Evolutionary conservation across 768 basidiomycete genomes (phyloP).

Genomic region (Psilocybe sp.): DNA sequence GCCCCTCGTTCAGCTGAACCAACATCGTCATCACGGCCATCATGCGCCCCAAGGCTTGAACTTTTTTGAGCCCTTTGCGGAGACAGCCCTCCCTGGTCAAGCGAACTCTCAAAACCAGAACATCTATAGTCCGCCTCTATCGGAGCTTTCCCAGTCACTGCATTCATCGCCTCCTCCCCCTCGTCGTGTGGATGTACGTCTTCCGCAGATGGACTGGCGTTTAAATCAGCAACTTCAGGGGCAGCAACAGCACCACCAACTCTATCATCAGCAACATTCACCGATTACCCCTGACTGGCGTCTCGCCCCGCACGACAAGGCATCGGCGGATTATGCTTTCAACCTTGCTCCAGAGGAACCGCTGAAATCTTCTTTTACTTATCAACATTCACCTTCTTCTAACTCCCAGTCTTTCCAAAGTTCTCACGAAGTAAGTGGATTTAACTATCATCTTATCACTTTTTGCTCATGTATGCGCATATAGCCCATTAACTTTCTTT

Average conservation of each 20-base stretch:
- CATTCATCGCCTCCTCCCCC: conserved; percentile 32
- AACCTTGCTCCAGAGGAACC: conserved; percentile 23
- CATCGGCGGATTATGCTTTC: conserved; percentile 23
- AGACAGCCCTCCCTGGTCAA: conserved; percentile 32
- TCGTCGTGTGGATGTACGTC: conserved; percentile 27
- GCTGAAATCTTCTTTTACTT: conserved; percentile 26
- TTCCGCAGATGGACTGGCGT: conserved; percentile 35
- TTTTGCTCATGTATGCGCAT: conserved; percentile 18
- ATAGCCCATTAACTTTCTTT: conserved; percentile 88
- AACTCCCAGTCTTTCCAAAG: conserved; percentile 23
- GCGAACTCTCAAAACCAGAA: conserved; percentile 23
- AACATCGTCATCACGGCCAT: conserved; percentile 19
- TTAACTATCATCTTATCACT: conserved; percentile 11
- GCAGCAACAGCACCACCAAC: conserved; percentile 22
- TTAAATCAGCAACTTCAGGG: conserved; percentile 29
- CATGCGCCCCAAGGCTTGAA: conserved; percentile 15
- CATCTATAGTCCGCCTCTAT: conserved; percentile 19
- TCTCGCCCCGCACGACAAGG: conserved; percentile 31
- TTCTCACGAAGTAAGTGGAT: conserved; percentile 49
- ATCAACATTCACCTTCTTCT: conserved; percentile 22
- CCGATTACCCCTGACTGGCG: conserved; percentile 39
- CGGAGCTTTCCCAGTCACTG: conserved; percentile 20
- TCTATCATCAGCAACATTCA: conserved; percentile 16
- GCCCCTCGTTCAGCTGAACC: conserved; percentile 21
- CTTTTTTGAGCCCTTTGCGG: conserved; percentile 57